These are phyloP conservation scores for Aechmea fasciata DNA, from an alignment of 176 grass and related monocot genomes.

Conservation along the genomic window DNA sequence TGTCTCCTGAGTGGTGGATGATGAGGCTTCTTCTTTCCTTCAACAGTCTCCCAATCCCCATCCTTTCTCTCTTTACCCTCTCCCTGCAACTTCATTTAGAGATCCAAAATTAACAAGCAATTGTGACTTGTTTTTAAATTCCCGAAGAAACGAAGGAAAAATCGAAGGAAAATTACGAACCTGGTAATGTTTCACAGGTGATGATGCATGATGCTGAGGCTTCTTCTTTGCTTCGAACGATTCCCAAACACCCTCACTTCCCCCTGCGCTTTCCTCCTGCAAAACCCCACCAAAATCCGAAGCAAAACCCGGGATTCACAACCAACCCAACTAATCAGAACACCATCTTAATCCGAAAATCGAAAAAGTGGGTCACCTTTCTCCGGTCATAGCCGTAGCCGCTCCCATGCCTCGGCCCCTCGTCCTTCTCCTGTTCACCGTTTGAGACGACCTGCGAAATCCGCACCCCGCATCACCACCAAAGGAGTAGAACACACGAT, in stretches of 20 bases:
- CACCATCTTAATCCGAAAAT: constrained; percentile 2
- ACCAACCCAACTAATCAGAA: constrained; percentile 5
- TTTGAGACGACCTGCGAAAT: constrained; percentile 37
- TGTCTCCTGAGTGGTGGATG: constrained; percentile 35
- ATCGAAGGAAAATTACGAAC: not conserved
- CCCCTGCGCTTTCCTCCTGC: constrained; percentile 12
- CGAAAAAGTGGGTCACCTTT: constrained; percentile 11
- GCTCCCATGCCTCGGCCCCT: constrained; percentile 1
- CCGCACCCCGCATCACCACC: not conserved
- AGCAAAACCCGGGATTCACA: constrained; percentile 5
- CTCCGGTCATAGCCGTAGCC: constrained; percentile 17
- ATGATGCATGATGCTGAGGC: not conserved
- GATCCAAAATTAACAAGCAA: constrained; percentile 20
- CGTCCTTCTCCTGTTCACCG: constrained; percentile 13
- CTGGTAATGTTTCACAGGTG: constrained; percentile 1
- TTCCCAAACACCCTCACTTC: not conserved
- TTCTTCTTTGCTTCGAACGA: not conserved
- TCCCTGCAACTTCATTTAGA: constrained; percentile 15
- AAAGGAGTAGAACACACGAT: not conserved
- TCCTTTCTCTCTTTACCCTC: constrained; percentile 28
- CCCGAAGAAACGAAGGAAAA: constrained; percentile 10
- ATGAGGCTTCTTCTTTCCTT: constrained; percentile 37
- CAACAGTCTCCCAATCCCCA: constrained; percentile 55
- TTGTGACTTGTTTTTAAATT: not conserved
- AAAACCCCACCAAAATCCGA: not conserved